Evolutionary conservation across 1,284 basidiomycete genomes (phyloP), one percentile per base, ranked within the genome.

Genomic region (Sporisorium exsertum): DNA sequence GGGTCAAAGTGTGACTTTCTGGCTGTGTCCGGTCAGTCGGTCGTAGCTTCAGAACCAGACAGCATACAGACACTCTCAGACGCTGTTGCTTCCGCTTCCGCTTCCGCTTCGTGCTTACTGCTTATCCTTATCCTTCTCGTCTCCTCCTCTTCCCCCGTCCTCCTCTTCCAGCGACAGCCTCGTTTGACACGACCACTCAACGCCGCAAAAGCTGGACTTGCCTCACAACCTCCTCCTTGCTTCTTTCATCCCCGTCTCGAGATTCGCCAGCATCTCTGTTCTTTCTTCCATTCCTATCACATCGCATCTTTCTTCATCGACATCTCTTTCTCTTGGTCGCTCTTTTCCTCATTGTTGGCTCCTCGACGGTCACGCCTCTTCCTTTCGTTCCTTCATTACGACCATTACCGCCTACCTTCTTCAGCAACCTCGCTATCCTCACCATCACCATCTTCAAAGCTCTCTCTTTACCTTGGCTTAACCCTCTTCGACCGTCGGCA

Each of bases 291-390:
- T 37, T 13, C 42, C 18, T 24, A 27, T 42, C 52, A 42, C n/a
- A 5, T 27, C 27, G n/a, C 15, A 20, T 42, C 18, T 12, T 40
- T 24, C n/a, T 40, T 35, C 35, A 35, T 35, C 35, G 35, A 35
- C 35, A 35, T 35, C 6, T 40, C 37, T 40, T 40, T 5, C n/a
- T 53, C 49, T 55, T 54, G 32, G 7, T 40, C 26, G 47, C 43
- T 32, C 43, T 40, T n/a, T 40, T n/a, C 15, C 37, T 20, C 18
- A 47, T 37, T n/a, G 9, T 33, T 22, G 32, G 46, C 52, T 49
- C 58, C 68, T 71, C 64, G 61, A 64, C 54, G 68, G 58, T 55
- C 45, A 47, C 50, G 56, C 59, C 42, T 46, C 35, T 46, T n/a
- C n/a, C 24, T 37, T 37, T 35, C 20, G 24, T 53, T 42, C 49